A percentile compares a stretch with the other conserved stretches of the same genome.
Evolutionary conservation across 306 rosid genomes (phyloP).

Genomic region (Cercis canadensis): DNA sequence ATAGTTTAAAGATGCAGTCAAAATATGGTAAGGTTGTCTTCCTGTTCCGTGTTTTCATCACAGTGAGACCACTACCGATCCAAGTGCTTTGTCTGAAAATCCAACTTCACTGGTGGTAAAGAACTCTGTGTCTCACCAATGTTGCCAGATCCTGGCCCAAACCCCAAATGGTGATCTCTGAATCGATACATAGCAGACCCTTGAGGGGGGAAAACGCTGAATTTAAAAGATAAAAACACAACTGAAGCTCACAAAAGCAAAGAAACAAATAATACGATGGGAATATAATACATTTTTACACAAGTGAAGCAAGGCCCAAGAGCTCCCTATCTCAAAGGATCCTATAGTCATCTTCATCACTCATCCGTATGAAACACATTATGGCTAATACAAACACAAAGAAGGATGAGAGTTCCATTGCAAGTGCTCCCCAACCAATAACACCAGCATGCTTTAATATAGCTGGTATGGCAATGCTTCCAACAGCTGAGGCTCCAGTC

Average conservation of each 20-base stretch:
- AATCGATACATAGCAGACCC: too few relatives aligned
- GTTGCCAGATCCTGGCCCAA: too few relatives aligned
- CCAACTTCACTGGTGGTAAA: too few relatives aligned
- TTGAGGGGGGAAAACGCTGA: not conserved
- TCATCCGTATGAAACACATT: slow-evolving; percentile 61
- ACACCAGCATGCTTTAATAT: slow-evolving; percentile 83
- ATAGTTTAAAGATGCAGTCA: too few relatives aligned
- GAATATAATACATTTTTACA: slow-evolving; percentile 40
- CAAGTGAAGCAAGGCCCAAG: slow-evolving; percentile 20
- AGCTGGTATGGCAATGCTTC: slow-evolving; percentile 88
- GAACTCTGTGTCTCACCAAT: too few relatives aligned
- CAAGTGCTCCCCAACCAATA: slow-evolving; percentile 87
- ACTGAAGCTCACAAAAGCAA: slow-evolving; percentile 24
- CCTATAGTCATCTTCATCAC: slow-evolving; percentile 57
- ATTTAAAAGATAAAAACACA: not conserved
- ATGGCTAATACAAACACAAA: slow-evolving; percentile 66
- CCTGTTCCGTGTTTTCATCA: too few relatives aligned
- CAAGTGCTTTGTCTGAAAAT: too few relatives aligned
- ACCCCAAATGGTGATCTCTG: too few relatives aligned
- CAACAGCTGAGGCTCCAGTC: slow-evolving; percentile 78
- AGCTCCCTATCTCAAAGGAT: slow-evolving; percentile 47
- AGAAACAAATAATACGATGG: too few relatives aligned
- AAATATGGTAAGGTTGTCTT: too few relatives aligned
- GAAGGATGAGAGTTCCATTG: slow-evolving; percentile 82
- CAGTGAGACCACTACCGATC: too few relatives aligned